These are phyloP conservation scores for Solanum hybrid DNA, from an alignment of 305 asterid species.

Conservation along the genomic window DNA sequence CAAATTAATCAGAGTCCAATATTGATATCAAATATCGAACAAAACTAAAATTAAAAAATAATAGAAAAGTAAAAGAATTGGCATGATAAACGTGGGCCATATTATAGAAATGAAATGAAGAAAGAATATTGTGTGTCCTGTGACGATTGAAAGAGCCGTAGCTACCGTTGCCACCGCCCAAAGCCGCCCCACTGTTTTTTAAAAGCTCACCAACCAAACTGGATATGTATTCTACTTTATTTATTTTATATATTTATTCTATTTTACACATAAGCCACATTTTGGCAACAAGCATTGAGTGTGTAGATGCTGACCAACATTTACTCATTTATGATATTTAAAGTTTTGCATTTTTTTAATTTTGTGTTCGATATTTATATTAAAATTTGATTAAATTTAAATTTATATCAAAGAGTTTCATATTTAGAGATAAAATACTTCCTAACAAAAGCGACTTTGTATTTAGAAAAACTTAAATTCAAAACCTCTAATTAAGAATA, in stretches of 20 bases:
- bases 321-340: neutral
- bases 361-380: too few species aligned
- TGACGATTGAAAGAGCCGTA: neutral
- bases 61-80: neutral
- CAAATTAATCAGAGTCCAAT: neutral
- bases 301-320: neutral
- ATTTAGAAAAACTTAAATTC: too few species aligned
- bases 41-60: neutral
- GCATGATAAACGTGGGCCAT: conserved; percentile 6
- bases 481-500: too few species aligned
- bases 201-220: neutral
- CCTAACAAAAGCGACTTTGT: too few species aligned
- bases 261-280: neutral
- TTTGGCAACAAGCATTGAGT: neutral
- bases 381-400: too few species aligned
- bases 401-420: too few species aligned
- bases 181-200: conserved; percentile 5
- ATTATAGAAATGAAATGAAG: neutral
- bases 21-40: neutral
- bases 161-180: conserved; percentile 8
- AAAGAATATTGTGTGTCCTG: neutral
- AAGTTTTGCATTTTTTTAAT: neutral
- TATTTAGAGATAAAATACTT: too few species aligned
- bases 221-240: neutral
- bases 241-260: neutral